Conservation (phyloP, 106 monocot species). For the Acanthochlamys bracteata region DNA sequence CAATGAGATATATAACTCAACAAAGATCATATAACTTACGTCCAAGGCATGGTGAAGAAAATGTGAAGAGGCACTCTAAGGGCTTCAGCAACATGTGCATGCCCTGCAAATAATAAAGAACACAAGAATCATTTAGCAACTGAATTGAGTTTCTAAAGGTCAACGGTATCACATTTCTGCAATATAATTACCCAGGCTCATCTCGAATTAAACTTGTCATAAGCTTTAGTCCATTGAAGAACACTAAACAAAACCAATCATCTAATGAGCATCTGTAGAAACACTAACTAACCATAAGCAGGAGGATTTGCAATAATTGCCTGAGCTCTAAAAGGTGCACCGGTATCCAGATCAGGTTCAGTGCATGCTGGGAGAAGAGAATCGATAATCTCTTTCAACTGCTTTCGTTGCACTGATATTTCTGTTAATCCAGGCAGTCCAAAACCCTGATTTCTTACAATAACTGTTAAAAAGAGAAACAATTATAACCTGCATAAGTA, state of each 20-base stretch:
- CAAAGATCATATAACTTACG: conserved; percentile 46
- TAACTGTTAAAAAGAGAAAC: conserved; percentile 41
- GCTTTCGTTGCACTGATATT: conserved; percentile 69
- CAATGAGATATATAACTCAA: too few relatives aligned
- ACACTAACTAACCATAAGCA: conserved; percentile 70
- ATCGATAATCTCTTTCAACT: conserved; percentile 83
- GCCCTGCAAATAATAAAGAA: conserved; percentile 49
- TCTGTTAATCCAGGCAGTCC: conserved; percentile 72
- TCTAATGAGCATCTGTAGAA: not conserved
- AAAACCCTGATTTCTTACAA: conserved; percentile 82
- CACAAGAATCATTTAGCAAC: too few relatives aligned
- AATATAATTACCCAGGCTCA: too few relatives aligned
- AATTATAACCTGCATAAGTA: too few relatives aligned
- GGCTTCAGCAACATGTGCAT: conserved; percentile 97
- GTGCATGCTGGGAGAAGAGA: conserved; percentile 93
- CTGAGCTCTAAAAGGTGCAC: conserved; percentile 72
- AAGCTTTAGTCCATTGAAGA: not conserved
- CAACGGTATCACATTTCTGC: too few relatives aligned
- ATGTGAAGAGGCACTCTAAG: conserved; percentile 91
- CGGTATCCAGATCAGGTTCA: conserved; percentile 85
- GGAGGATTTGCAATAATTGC: conserved; percentile 97
- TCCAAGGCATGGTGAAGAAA: conserved; percentile 99
- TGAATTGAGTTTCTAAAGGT: too few relatives aligned
- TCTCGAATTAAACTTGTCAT: too few relatives aligned
- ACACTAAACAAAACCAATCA: not conserved